These are phyloP conservation scores for Claviceps sp. DNA, from an alignment of 2,329 filamentous ascomycete genomes.

Conservation along the genomic window DNA sequence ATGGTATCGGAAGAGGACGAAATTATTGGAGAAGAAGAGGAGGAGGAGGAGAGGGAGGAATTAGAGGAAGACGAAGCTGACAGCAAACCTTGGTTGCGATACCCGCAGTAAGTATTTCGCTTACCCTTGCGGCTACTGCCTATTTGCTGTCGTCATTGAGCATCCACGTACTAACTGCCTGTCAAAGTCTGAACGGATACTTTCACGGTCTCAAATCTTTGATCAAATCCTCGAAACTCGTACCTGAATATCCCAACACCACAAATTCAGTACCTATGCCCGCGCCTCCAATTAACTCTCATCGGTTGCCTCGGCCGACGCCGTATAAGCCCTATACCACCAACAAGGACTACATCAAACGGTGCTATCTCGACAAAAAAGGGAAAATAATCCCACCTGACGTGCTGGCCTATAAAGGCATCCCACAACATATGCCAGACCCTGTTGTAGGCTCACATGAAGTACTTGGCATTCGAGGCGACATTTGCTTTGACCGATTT, in stretches of 20 bases:
- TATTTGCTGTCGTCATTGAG: neutral
- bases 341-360: conserved; percentile 35
- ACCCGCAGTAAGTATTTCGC: conserved; percentile 20
- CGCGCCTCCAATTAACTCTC: conserved; percentile 18
- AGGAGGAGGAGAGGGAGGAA: conserved; percentile 15
- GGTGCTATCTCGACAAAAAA: conserved; percentile 50
- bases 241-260: conserved; percentile 57
- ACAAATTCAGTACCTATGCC: conserved; percentile 20
- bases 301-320: conserved; percentile 28
- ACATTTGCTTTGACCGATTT: conserved; percentile 80
- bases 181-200: conserved; percentile 61
- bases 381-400: conserved; percentile 45
- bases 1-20: conserved; percentile 12
- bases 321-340: conserved; percentile 58
- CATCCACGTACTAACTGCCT: neutral
- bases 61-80: conserved; percentile 17
- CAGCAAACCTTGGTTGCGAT: conserved; percentile 27
- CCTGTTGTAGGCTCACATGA: conserved; percentile 65
- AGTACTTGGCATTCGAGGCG: conserved; percentile 57
- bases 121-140: neutral
- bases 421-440: conserved; percentile 65
- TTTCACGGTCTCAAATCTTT: conserved; percentile 65
- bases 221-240: conserved; percentile 47
- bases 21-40: conserved; percentile 15
- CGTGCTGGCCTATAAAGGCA: conserved; percentile 53